Base-by-base conservation (phyloP, 2,329 filamentous ascomycete species). In the Trichophyton rubrum region DNA sequence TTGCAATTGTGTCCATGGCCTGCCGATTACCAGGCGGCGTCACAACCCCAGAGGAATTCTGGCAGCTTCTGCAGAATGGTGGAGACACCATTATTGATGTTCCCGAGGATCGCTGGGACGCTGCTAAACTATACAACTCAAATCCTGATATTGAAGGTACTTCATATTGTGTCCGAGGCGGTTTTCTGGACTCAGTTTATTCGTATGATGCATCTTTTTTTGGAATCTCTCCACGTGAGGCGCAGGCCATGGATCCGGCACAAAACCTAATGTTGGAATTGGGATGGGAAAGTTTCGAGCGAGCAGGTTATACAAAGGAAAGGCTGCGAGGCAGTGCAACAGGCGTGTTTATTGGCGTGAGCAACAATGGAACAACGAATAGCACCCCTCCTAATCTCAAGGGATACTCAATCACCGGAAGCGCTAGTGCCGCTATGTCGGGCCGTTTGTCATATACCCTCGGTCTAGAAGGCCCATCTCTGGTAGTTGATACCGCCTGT, bases 241-340 rank as follows among this genome's bases (percentile, higher is more conserved):
- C 60, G 60, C 3, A 62, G 65, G 2, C 49, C 2, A 60, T 60
- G 35, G 59, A 60, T 27, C 64, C 62, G 17, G 89, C 89, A 82
- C 88, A 90, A 70, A 82, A 88, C 66, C 79, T 92, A 66, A 86
- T 86, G 3, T 75, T 93, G 24, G 82, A 85, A 7, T 90, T 88
- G 2, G 87, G 87, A 0, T 92, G 90, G 67, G 88, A 92, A 69
- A 88, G 89, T 0, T 78, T 93, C 55, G 89, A 93, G 71, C 89
- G 89, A 83, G 85, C 86, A 38, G 88, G 88, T 1, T 88, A 89
- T 67, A 56, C 53, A 4, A 56, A 38, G 20, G n/a, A 40, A 20
- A 27, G 35, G 27, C 13, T 56, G 20, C 20, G 30, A n/a, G 53
- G 53, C 3, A 56, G 53, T n/a, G 20, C 53, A 33, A 35, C 53